Base-by-base conservation (phyloP, 2,329 filamentous ascomycete genomes). In the Hymenotorrendiella dingleyae region DNA sequence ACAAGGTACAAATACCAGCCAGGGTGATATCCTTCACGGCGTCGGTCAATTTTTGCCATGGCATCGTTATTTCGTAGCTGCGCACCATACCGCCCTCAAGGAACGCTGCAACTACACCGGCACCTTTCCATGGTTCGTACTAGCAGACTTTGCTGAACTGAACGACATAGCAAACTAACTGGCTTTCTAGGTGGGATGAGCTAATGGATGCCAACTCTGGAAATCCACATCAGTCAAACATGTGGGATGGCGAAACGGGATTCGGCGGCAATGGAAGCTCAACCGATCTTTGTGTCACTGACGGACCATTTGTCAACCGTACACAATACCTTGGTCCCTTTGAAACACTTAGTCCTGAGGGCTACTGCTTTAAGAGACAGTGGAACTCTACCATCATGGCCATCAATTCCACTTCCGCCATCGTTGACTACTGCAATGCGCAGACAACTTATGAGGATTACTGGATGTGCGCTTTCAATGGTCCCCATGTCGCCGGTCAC, bases 221-320 rank as follows among this genome's bases (percentile, higher is more conserved):
- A n/a, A 39, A 46, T 16, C 16, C 36, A 12, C 30, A 23, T 6
- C 10, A 20, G 11, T 33, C 45, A 7, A 12, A 19, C 1, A 28
- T 47, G 9, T 33, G 33, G 9, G 42, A 45, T 20, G 11, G 37
- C 8, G 38, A 21, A 2, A 21, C 17, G 7, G 46, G 46, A 2
- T 42, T 48, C 32, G 43, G 46, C 6, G 46, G 46, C n/a, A 21
- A 48, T 30, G 43, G 42, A 11, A 21, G n/a, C 11, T 23, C 17
- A 4, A 4, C n/a, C 2, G 19, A 43, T 21, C 7, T 17, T 8
- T 42, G 38, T 17, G 33, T 48, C 11, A 24, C 27, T 16, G 39
- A 48, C 22, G 43, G 46, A 1, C 55, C 52, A 5, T 60, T 55
- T 32, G 50, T 42, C 9, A 49, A 53, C 41, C 46, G 47, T 24